Percentiles rank a stretch among this genome's conserved stretches.
Conservation (phyloP, 345 rosid species). For the Salix caprea region DNA sequence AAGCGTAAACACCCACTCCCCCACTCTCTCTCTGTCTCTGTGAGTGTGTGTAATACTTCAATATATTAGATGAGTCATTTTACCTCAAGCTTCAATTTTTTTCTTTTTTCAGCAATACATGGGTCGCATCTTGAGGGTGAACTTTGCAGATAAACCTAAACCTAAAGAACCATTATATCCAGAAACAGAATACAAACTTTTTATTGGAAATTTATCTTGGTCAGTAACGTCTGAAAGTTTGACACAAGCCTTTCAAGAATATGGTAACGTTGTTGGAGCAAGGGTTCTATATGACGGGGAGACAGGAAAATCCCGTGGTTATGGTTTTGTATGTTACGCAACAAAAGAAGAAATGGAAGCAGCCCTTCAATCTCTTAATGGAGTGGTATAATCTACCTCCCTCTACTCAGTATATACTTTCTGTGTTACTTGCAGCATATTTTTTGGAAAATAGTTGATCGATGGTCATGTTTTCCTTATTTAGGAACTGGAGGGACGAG, state of each 20-base stretch:
- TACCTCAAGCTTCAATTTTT: neutral
- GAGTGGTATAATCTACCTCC: slow-evolving; percentile 38
- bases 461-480: neutral
- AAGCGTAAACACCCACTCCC: slow-evolving; percentile 44
- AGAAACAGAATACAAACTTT: slow-evolving; percentile 76
- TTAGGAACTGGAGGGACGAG: slow-evolving; percentile 74
- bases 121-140: slow-evolving; percentile 68
- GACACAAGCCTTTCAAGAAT: slow-evolving; percentile 59
- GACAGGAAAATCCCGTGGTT: slow-evolving; percentile 74
- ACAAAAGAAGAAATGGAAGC: slow-evolving; percentile 70
- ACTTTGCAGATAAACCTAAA: slow-evolving; percentile 68
- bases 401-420: neutral
- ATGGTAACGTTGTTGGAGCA: slow-evolving; percentile 75
- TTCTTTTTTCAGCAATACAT: slow-evolving; percentile 48
- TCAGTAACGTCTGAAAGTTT: slow-evolving; percentile 68
- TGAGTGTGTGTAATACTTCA: neutral
- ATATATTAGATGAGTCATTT: neutral
- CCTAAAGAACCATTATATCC: slow-evolving; percentile 65
- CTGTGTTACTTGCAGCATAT: neutral
- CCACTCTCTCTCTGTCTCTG: neutral
- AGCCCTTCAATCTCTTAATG: slow-evolving; percentile 65
- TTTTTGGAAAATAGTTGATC: neutral
- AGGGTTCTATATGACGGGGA: slow-evolving; percentile 87
- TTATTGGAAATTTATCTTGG: slow-evolving; percentile 88
- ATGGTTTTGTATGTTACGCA: slow-evolving; percentile 71